A percentile compares a stretch with the other conserved stretches of the same genome.
phyloP scores from a whole-genome alignment of 2,329 filamentous ascomycete species.

The Pseudocercospora crystallina region DNA sequence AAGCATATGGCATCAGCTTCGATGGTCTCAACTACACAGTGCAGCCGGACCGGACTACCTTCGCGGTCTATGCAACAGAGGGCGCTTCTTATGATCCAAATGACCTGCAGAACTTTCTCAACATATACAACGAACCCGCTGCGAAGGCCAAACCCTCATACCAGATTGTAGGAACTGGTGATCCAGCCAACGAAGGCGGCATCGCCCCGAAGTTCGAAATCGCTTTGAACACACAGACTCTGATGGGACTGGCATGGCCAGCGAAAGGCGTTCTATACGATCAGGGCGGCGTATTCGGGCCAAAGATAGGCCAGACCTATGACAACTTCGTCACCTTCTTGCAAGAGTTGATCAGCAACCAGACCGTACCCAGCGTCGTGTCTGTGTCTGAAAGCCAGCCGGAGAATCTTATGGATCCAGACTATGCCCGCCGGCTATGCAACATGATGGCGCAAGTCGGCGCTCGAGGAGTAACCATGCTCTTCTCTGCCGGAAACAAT shows the following conservation, averaged over 20 bases:
- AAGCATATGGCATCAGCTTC: slow-evolving; percentile 24
- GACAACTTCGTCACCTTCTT: slow-evolving; percentile 28
- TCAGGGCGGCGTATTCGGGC: slow-evolving; percentile 28
- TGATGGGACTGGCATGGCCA: slow-evolving; percentile 25
- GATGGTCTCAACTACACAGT: slow-evolving; percentile 20
- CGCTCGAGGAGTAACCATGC: slow-evolving; percentile 61
- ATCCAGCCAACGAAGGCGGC: slow-evolving; percentile 14
- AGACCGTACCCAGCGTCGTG: slow-evolving; percentile 26
- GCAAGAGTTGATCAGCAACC: slow-evolving; percentile 25
- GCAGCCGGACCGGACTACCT: slow-evolving; percentile 25
- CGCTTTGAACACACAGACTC: slow-evolving; percentile 23
- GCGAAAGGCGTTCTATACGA: slow-evolving; percentile 26
- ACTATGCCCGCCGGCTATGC: slow-evolving; percentile 62
- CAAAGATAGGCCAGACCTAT: slow-evolving; percentile 20
- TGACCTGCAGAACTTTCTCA: slow-evolving; percentile 22
- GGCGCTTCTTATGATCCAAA: slow-evolving; percentile 21
- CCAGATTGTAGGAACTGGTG: slow-evolving; percentile 22
- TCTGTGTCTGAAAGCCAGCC: slow-evolving; percentile 24
- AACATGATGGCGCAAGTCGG: slow-evolving; percentile 64
- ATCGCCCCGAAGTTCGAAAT: slow-evolving; percentile 27
- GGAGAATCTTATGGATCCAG: slow-evolving; percentile 23
- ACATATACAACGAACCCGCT: slow-evolving; percentile 24
- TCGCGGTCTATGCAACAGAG: slow-evolving; percentile 29
- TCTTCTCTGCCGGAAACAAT: slow-evolving; percentile 62
- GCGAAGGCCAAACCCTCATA: slow-evolving; percentile 20